Conservation (phyloP, 768 basidiomycete species). For the Candolleomyces efflorescens region DNA sequence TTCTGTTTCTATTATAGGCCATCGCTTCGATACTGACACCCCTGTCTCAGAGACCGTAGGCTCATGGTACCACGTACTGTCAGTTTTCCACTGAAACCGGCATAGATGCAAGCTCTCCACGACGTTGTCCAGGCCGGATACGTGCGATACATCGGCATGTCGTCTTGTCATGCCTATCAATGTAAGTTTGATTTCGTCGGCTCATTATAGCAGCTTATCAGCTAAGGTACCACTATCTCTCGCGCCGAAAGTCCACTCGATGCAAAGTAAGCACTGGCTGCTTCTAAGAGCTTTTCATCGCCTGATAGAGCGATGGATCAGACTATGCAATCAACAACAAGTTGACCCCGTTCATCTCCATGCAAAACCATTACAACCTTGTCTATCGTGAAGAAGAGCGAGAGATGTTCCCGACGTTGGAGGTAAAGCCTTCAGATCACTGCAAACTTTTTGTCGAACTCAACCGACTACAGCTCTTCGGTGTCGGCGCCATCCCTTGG, state of each 20-base stretch:
- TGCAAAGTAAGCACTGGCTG: conserved; percentile 56
- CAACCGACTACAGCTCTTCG: conserved; percentile 32
- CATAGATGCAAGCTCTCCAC: conserved; percentile 64
- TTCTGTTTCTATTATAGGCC: too few relatives aligned
- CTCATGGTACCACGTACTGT: too few relatives aligned
- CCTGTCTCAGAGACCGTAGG: conserved; percentile 60
- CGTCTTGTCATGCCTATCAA: conserved; percentile 52
- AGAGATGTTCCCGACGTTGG: conserved; percentile 58
- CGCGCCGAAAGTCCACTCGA: conserved; percentile 54
- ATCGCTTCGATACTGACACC: conserved; percentile 53
- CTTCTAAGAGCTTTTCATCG: too few relatives aligned
- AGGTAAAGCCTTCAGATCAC: conserved; percentile 24
- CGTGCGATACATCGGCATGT: conserved; percentile 59
- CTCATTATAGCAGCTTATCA: too few relatives aligned
- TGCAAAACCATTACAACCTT: conserved; percentile 65
- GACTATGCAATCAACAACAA: conserved; percentile 40
- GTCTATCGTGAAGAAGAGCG: conserved; percentile 64
- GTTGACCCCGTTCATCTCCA: conserved; percentile 58
- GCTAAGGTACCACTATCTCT: too few relatives aligned
- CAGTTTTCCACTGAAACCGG: too few relatives aligned
- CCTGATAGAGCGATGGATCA: too few relatives aligned
- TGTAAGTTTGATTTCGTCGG: conserved; percentile 41
- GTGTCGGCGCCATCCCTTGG: conserved; percentile 57
- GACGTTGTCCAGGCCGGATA: conserved; percentile 65
- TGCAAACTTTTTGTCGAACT: not conserved